Evolutionary conservation across 2,329 filamentous ascomycete genomes (phyloP).

Genomic region (Graphiopsis chlorocephala): DNA sequence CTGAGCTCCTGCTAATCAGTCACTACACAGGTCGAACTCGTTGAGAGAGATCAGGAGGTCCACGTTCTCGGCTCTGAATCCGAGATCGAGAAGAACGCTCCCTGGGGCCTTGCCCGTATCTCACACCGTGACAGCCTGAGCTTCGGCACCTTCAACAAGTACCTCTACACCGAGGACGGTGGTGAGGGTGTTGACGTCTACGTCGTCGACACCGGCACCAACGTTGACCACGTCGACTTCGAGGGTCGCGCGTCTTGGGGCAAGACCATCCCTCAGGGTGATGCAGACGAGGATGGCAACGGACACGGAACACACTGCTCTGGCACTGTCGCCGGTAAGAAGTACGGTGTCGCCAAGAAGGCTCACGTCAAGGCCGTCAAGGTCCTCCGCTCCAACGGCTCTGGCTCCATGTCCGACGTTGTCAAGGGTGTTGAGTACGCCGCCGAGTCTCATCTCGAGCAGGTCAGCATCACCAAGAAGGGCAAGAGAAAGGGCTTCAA

Average conservation of each 20-base stretch:
- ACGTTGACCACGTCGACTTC: constrained; percentile 91
- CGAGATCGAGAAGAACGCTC: constrained; percentile 82
- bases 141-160: constrained; percentile 97
- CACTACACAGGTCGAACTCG: constrained; percentile 76
- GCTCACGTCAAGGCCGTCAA: constrained; percentile 95
- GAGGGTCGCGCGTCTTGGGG: constrained; percentile 95
- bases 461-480: constrained; percentile 74
- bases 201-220: constrained; percentile 97
- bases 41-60: constrained; percentile 92
- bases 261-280: constrained; percentile 84
- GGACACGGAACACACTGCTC: constrained; percentile 99
- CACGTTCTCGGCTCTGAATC: constrained; percentile 64
- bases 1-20: constrained; percentile 4
- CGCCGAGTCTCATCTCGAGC: constrained; percentile 72
- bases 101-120: constrained; percentile 98
- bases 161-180: constrained; percentile 83
- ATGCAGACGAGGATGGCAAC: constrained; percentile 90
- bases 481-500: constrained; percentile 96
- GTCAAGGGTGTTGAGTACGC: constrained; percentile 98
- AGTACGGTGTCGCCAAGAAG: constrained; percentile 99
- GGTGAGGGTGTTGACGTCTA: constrained; percentile 99
- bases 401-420: constrained; percentile 97
- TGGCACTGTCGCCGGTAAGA: constrained; percentile 94
- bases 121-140: constrained; percentile 85
- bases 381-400: constrained; percentile 95